Conservation (phyloP, 164 flowering plant species). For the Magnolia kwangsiensis region DNA sequence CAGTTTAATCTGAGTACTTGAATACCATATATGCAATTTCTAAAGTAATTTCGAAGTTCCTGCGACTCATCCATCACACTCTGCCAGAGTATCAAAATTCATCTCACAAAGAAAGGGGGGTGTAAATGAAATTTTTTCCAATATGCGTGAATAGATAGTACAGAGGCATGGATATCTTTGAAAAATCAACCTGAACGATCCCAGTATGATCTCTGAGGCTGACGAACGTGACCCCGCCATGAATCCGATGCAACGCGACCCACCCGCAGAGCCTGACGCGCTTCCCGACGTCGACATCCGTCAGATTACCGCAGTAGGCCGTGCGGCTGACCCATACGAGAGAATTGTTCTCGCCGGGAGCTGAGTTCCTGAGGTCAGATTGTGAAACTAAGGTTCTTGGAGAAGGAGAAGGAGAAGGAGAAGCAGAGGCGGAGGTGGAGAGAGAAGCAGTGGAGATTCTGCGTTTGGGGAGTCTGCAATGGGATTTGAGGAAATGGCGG, state of each 20-base stretch:
- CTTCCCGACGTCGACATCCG: conserved; percentile 56
- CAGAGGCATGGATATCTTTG: background rate
- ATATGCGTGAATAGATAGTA: too few relatives aligned
- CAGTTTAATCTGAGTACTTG: too few relatives aligned
- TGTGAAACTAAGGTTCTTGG: conserved; percentile 21
- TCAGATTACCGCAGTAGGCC: conserved; percentile 59
- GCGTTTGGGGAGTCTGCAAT: conserved; percentile 7
- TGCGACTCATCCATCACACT: too few relatives aligned
- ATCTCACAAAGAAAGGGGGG: too few relatives aligned
- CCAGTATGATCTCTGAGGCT: conserved; percentile 90
- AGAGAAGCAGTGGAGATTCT: conserved; percentile 14
- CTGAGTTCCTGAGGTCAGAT: conserved; percentile 15
- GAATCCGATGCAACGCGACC: conserved; percentile 91
- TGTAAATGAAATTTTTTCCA: too few relatives aligned
- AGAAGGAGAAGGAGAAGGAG: conserved; percentile 21
- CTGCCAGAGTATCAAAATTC: too few relatives aligned
- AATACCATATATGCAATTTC: too few relatives aligned
- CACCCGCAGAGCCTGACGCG: conserved; percentile 89
- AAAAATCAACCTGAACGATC: conserved; percentile 56
- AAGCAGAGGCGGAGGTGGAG: background rate
- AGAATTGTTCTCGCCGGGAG: conserved; percentile 17
- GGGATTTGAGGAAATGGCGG: conserved; percentile 15
- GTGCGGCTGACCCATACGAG: conserved; percentile 76
- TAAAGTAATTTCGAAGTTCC: too few relatives aligned
- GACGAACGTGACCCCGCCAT: conserved; percentile 87